These are phyloP conservation scores for Cladosporium sp. DNA, from an alignment of 2,329 filamentous ascomycete genomes.

Conservation along the genomic window DNA sequence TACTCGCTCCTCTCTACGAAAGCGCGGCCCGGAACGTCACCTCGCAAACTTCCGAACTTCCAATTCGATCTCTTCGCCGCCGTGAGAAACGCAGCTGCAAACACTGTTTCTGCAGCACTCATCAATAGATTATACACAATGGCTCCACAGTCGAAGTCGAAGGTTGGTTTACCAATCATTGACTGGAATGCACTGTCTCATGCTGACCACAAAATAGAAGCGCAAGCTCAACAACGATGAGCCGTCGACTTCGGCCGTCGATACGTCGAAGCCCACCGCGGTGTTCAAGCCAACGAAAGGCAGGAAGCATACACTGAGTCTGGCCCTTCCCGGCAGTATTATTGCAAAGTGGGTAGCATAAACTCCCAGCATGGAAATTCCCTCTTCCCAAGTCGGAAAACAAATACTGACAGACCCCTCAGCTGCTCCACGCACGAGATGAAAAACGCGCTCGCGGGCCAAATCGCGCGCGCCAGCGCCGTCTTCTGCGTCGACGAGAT, in stretches of 20 bases:
- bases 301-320: conserved; percentile 66
- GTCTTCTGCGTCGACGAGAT: conserved; percentile 83
- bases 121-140: too few relatives aligned
- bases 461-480: conserved; percentile 72
- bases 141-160: too few relatives aligned
- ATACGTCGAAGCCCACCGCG: conserved; percentile 62
- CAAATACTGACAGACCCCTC: conserved; percentile 12
- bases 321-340: conserved; percentile 73
- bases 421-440: conserved; percentile 69
- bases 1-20: too few relatives aligned
- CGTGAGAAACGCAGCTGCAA: too few relatives aligned
- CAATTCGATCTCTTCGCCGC: too few relatives aligned
- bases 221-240: conserved; percentile 5
- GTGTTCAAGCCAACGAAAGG: conserved; percentile 60
- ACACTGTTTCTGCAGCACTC: too few relatives aligned
- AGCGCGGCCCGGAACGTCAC: too few relatives aligned
- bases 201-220: background rate
- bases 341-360: conserved; percentile 58
- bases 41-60: too few relatives aligned
- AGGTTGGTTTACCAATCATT: too few relatives aligned
- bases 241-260: conserved; percentile 17
- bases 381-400: background rate
- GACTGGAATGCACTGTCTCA: too few relatives aligned
- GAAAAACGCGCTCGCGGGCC: conserved; percentile 65
- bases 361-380: background rate